These are phyloP conservation scores for Phoma sp. DNA, from an alignment of 2,329 filamentous ascomycete genomes.

Conservation along the genomic window DNA sequence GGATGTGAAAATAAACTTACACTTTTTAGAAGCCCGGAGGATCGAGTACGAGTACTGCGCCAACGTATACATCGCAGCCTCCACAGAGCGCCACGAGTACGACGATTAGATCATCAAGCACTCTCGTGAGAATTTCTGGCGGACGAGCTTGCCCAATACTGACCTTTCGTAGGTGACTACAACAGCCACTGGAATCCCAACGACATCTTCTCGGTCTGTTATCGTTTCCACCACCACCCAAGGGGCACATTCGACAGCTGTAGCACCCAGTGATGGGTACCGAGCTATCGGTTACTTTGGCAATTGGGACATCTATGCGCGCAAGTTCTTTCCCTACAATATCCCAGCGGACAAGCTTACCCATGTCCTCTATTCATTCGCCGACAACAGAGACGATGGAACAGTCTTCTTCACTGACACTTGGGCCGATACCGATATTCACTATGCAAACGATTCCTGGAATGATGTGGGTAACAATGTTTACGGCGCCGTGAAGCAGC, in stretches of 20 bases:
- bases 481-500: conserved; percentile 79
- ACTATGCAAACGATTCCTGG: conserved; percentile 65
- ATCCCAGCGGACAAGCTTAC: conserved; percentile 82
- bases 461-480: conserved; percentile 70
- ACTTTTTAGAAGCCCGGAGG: background rate
- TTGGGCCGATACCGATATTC: conserved; percentile 61
- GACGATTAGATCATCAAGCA: conserved; percentile 2
- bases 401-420: conserved; percentile 59
- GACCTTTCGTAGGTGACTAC: background rate
- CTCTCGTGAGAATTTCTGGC: conserved; percentile 4
- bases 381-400: conserved; percentile 81
- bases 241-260: conserved; percentile 1
- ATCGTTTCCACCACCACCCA: background rate
- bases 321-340: conserved; percentile 84
- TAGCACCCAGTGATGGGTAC: conserved; percentile 17
- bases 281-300: conserved; percentile 69
- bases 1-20: background rate
- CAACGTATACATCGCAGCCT: background rate
- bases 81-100: conserved; percentile 4
- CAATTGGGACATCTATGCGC: conserved; percentile 84
- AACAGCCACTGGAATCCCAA: background rate
- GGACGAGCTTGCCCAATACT: background rate
- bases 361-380: conserved; percentile 90
- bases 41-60: background rate
- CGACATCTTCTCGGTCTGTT: background rate